Percentiles rank a stretch among this genome's conserved stretches.
Evolutionary conservation across 495 filamentous ascomycete species (phyloP).

Genomic region (Penicillium herquei): DNA sequence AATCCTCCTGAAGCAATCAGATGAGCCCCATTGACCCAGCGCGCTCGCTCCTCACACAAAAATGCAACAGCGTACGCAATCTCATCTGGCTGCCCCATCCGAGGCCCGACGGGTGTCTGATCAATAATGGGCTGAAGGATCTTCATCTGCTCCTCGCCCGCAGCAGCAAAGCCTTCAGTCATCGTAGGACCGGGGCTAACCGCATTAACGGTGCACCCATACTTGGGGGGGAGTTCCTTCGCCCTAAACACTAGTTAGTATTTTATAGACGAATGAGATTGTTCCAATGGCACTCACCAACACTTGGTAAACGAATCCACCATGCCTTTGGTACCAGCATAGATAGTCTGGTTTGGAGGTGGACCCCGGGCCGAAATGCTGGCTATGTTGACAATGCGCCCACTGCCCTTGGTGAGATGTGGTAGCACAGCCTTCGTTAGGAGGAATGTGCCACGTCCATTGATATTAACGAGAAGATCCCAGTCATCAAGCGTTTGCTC

Average conservation of each 20-base stretch:
- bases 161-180: slow-evolving; percentile 32
- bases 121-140: slow-evolving; percentile 37
- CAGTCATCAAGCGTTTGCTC: slow-evolving; percentile 38
- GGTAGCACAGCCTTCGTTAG: slow-evolving; percentile 31
- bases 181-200: slow-evolving; percentile 32
- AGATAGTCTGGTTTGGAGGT: slow-evolving; percentile 27
- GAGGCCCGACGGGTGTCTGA: slow-evolving; percentile 32
- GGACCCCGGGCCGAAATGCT: slow-evolving; percentile 23
- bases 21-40: slow-evolving; percentile 42
- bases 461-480: slow-evolving; percentile 37
- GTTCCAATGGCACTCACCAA: slow-evolving; percentile 23
- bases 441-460: slow-evolving; percentile 36
- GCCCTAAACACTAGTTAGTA: slow-evolving; percentile 15
- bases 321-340: slow-evolving; percentile 29
- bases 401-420: slow-evolving; percentile 24
- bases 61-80: slow-evolving; percentile 41
- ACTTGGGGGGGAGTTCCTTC: slow-evolving; percentile 30
- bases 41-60: slow-evolving; percentile 34
- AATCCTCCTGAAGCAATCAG: slow-evolving; percentile 36
- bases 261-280: neutral
- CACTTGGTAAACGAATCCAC: slow-evolving; percentile 35
- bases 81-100: slow-evolving; percentile 38
- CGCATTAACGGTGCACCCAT: slow-evolving; percentile 32
- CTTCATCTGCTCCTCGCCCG: slow-evolving; percentile 37
- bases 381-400: slow-evolving; percentile 28